Base-by-base conservation (phyloP, 257 asterid genomes). In the Solanum etuberosum region DNA sequence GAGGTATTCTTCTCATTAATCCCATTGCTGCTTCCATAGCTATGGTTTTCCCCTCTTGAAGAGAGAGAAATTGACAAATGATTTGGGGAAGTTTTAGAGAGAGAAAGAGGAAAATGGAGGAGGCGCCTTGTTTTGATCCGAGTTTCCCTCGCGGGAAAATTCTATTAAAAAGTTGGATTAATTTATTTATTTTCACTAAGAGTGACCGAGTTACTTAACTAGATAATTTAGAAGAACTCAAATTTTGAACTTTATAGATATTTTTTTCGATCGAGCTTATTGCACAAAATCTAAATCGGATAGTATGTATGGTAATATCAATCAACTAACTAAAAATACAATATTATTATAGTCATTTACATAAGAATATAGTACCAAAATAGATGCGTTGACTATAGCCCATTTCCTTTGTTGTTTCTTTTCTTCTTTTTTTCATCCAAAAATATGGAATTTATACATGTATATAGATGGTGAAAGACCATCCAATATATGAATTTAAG, bases 1-100 rank as follows among this genome's bases (percentile, higher is more conserved):
- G 99, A 14, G 98, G 98, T 70, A 97, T 95, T 90, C 99, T 92
- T 90, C 99, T 90, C 99, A 97, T 97, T 92, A 97, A 91, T 77
- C 99, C 99, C 98, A 96, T 91, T 61, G 99, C 99, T 76, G 98
- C 98, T 90, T 97, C 99, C 97, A 94, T 92, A 87, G 89, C 51
- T 73, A 14, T 15, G 25, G 42, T 5, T 27, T 71, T 32, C 15
- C 21, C 38, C 32, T 40, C 54, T 87, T 74, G 43, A 8, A 70
- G 88, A 89, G 89, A 78, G 83, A 87, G 78, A 77, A 76, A 57
- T 15, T 43, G 23, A 40, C 59, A 6, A 35, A 29, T 18, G 42
- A 48, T 48, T 81, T 81, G 20, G 43, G 29, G 31, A 81, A 81
- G 29, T 48, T 31, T 21, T 29, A 31, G 29, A 31, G 68, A 42